Percentiles rank a stretch among this genome's conserved stretches.
Conservation (phyloP, 2,329 filamentous ascomycete species). For the Fusarium sp. region DNA sequence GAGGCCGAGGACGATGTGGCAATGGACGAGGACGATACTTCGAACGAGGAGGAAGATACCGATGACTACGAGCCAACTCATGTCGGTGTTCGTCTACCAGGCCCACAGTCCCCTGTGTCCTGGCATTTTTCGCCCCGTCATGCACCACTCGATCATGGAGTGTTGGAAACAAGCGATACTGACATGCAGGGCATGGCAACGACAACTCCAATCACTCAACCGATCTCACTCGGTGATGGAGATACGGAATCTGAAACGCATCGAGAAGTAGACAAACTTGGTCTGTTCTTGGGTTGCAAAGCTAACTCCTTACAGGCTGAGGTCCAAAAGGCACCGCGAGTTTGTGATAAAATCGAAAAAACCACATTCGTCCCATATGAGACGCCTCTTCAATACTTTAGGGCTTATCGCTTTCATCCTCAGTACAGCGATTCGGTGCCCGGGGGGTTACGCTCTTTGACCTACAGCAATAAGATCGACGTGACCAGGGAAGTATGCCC, state of each 20-base stretch:
- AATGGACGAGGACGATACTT: constrained; percentile 40
- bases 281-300: constrained; percentile 1
- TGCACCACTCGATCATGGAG: constrained; percentile 31
- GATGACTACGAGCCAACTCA: constrained; percentile 68
- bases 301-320: constrained; percentile 40
- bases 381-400: constrained; percentile 85
- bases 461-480: constrained; percentile 93
- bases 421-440: constrained; percentile 74
- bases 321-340: not conserved
- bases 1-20: constrained; percentile 35
- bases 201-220: constrained; percentile 38
- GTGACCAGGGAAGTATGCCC: constrained; percentile 78
- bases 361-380: constrained; percentile 71
- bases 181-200: constrained; percentile 39
- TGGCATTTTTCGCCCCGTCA: constrained; percentile 10
- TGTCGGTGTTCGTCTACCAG: constrained; percentile 41
- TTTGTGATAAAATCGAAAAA: constrained; percentile 5
- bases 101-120: constrained; percentile 4
- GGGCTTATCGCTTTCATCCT: constrained; percentile 90
- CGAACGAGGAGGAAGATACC: constrained; percentile 46
- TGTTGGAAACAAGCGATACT: constrained; percentile 44
- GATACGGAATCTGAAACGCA: constrained; percentile 41
- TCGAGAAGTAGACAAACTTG: constrained; percentile 58
- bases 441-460: constrained; percentile 87
- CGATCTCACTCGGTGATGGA: constrained; percentile 47